Base-by-base conservation (phyloP, 306 rosid species). In the Ochetophila trinervis region DNA sequence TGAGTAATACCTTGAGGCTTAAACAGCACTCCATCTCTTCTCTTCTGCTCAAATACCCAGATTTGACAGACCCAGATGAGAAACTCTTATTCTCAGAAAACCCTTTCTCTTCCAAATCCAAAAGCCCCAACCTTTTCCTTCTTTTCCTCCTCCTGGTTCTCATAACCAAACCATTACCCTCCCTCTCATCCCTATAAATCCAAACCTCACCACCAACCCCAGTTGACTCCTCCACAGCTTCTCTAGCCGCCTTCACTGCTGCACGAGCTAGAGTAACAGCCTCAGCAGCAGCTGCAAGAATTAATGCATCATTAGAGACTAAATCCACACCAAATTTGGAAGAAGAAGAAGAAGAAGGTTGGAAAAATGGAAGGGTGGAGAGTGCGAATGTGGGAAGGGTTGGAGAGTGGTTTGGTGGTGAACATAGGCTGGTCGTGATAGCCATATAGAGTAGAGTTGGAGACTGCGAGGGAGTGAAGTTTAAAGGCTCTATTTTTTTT, bases 21-120 rank as follows among this genome's bases (percentile, higher is more conserved):
- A 80, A 66, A 58, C 96, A 83, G 60, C 85, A 85, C 54, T 83
- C 83, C 27, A 89, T 90, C 60, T 91, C 91, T 34, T 82, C 87
- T 58, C 27, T 72, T 74, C 80, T 59, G 74, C 84, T 83, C 61
- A 86, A 67, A 53, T 61, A 55, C 70, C 88, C 75, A 74, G 78
- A 35, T 53, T 72, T 86, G 63, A 60, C 68, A 55, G 84, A 51
- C 67, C 79, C 75, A 63, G 52, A 51, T 42, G 80, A 62, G 9
- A 55, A 15, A 27, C 51, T 66, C 69, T 57, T 35, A 19, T 53
- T 68, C 35, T 47, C 82, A 51, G 14, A 4, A 11, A 30, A 74
- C 10, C 12, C 24, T 42, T 75, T 56, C 45, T 62, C 74, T 59
- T 68, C 68, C 52, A 49, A 62, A 44, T 65, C 86, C 51, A 59